Evolutionary conservation across 352 stramenopile genomes (phyloP).

Genomic region (Phytophthora fragariae): DNA sequence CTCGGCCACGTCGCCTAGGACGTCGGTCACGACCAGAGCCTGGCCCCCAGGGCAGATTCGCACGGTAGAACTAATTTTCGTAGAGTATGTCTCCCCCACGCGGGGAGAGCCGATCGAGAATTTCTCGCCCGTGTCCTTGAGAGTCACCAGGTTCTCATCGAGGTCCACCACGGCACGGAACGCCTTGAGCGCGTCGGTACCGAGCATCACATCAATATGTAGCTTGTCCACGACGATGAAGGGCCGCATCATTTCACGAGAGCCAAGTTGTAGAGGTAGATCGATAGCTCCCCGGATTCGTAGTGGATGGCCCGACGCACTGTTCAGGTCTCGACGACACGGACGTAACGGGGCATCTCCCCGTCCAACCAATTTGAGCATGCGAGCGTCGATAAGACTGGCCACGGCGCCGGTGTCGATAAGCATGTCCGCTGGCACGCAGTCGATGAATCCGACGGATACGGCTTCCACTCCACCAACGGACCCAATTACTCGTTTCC

Average conservation of each 20-base stretch:
- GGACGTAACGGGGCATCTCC: not conserved
- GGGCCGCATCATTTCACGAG: no score
- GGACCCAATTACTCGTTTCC: not conserved
- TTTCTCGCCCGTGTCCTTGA: not conserved
- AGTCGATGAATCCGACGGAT: not conserved
- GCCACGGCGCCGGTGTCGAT: slow-evolving; percentile 8
- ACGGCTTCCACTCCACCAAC: slow-evolving; percentile 1
- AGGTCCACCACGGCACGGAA: no score
- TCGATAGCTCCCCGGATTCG: slow-evolving; percentile 1
- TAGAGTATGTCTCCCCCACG: no score
- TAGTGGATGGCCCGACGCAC: not conserved
- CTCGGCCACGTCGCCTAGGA: not conserved
- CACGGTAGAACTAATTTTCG: no score
- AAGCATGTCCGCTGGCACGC: not conserved
- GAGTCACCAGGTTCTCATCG: no score
- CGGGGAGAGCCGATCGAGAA: not conserved
- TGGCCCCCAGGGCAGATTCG: no score
- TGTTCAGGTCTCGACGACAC: not conserved
- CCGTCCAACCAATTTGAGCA: slow-evolving; percentile 1
- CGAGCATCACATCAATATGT: no score
- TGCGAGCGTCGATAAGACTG: not conserved
- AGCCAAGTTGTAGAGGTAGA: not conserved
- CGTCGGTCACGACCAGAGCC: no score
- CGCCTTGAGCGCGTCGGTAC: no score
- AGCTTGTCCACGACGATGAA: no score